A percentile compares a stretch with the other conserved stretches of the same genome.
phyloP scores from a whole-genome alignment of 2,329 filamentous ascomycete genomes.

The Pyricularia sp. region DNA sequence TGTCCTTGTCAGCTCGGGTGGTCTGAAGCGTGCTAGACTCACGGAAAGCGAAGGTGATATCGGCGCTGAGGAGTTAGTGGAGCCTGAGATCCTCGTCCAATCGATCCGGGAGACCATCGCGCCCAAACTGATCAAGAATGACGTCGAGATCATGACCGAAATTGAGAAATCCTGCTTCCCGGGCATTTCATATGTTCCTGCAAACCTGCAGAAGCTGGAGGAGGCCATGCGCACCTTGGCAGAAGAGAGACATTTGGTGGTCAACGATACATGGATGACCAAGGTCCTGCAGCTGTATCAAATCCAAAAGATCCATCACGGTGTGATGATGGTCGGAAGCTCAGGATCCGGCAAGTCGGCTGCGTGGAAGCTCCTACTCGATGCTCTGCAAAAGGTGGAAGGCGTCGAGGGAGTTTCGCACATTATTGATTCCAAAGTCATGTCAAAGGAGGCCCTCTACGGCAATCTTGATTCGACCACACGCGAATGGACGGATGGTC shows the following conservation, averaged over 20 bases:
- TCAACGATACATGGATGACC: conserved; percentile 92
- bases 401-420: conserved; percentile 88
- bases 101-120: conserved; percentile 97
- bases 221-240: conserved; percentile 73
- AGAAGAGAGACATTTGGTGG: conserved; percentile 71
- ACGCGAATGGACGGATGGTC: conserved; percentile 94
- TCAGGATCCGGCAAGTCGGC: conserved; percentile 96
- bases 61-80: conserved; percentile 59
- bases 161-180: conserved; percentile 85
- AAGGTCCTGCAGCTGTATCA: conserved; percentile 96
- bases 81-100: conserved; percentile 96
- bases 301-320: conserved; percentile 94
- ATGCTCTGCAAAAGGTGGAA: conserved; percentile 79
- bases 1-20: conserved; percentile 93
- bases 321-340: conserved; percentile 99
- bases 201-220: conserved; percentile 67
- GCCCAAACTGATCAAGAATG: conserved; percentile 84
- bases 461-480: conserved; percentile 94
- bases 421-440: conserved; percentile 98
- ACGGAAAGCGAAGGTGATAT: conserved; percentile 40
- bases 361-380: conserved; percentile 84
- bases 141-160: conserved; percentile 75
- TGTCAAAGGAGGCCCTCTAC: conserved; percentile 97
- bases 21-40: conserved; percentile 77
- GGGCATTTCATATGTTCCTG: conserved; percentile 82